Evolutionary conservation across 768 basidiomycete species (phyloP), one percentile per base, ranked within the genome.

Genomic region (Leccinellum luteum): DNA sequence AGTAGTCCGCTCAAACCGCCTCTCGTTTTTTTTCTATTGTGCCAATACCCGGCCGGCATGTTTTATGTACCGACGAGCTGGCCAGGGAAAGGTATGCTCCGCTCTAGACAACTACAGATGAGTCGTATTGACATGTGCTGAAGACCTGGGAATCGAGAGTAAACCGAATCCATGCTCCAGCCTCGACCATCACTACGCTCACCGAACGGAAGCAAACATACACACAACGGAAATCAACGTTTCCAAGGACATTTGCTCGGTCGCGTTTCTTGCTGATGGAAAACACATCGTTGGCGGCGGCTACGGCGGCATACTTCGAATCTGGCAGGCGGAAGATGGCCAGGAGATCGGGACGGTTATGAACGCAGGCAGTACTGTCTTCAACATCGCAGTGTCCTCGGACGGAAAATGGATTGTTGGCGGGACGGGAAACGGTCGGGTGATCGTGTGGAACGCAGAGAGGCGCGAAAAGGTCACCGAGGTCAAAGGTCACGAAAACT

Each of bases 371-470:
- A 51, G 35, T 6, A 55, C 30, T 5, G 44, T 60, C 47, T 23
- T 60, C 35, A 51, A 60, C 10, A 51, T 60, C 9, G 49, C 44
- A 15, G 49, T 27, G 25, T 60, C 58, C 15, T 10, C 8, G n/a
- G 60, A 60, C 25, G 60, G 60, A 35, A 35, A 51, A 15, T 57
- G 54, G 56, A 23, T 65, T 31, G 64, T 49, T 1, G 12, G 28
- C 2, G 64, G 60, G 49, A 55, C 55, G 17, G 17, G 27, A 14
- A 44, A 47, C 12, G 63, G 58, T 1, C 35, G 13, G 47, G 55
- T 62, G 31, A 32, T 31, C 2, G 54, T 65, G 17, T 65, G 64
- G 64, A 30, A 55, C 3, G 56, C 25, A 14, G 51, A 65, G 32
- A 13, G 8, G 21, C 31, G 14, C 21, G 48, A 60, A 34, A 57